phyloP scores from a whole-genome alignment of 2,329 filamentous ascomycete genomes.

The Colletotrichum sp. region DNA sequence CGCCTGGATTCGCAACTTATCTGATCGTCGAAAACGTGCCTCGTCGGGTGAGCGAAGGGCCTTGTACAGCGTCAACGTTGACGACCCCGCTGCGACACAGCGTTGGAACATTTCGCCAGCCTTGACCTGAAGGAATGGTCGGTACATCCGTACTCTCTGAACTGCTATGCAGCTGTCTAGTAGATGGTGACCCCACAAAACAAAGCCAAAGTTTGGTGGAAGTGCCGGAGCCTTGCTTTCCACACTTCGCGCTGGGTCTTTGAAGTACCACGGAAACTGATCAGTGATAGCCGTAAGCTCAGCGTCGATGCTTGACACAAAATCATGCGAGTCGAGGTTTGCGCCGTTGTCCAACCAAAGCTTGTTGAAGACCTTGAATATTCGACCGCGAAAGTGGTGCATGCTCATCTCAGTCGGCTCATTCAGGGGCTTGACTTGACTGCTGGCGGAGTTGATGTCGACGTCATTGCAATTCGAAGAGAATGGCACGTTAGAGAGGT shows the following conservation, averaged over 20 bases:
- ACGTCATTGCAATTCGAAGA: not conserved
- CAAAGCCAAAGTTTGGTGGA: slow-evolving; percentile 7
- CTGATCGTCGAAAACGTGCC: not conserved
- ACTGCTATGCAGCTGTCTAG: slow-evolving; percentile 22
- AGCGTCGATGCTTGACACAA: not conserved
- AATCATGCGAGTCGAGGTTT: not conserved
- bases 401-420: slow-evolving; percentile 21
- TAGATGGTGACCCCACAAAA: slow-evolving; percentile 22
- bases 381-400: slow-evolving; percentile 20
- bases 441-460: slow-evolving; percentile 12
- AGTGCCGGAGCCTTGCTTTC: not conserved
- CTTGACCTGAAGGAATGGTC: slow-evolving; percentile 6
- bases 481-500: not conserved
- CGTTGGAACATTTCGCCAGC: slow-evolving; percentile 13
- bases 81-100: slow-evolving; percentile 15
- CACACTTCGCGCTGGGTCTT: not conserved
- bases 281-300: not conserved
- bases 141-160: slow-evolving; percentile 24
- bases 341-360: not conserved
- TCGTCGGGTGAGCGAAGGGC: not conserved
- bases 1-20: not conserved
- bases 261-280: not conserved
- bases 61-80: not conserved
- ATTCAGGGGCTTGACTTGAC: slow-evolving; percentile 3
- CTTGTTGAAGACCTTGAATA: slow-evolving; percentile 18